These are phyloP conservation scores for Pseudogymnoascus sp. DNA, from an alignment of 2,329 filamentous ascomycete species.

Conservation along the genomic window DNA sequence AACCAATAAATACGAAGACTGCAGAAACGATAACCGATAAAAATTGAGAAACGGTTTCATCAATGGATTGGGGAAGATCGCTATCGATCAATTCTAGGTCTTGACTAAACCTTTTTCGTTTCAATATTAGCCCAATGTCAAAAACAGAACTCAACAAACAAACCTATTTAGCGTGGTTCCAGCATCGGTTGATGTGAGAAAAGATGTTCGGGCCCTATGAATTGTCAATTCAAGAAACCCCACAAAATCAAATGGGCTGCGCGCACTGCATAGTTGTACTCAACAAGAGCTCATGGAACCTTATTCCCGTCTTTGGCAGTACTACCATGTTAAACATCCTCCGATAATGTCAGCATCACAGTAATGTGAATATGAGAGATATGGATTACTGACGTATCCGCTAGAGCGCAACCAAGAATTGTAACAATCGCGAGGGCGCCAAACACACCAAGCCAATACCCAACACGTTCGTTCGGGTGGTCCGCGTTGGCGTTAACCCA, in stretches of 20 bases:
- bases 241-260: background rate
- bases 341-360: background rate
- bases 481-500: slow-evolving; percentile 23
- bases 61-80: slow-evolving; percentile 19
- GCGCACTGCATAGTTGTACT: background rate
- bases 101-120: slow-evolving; percentile 35
- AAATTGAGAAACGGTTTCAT: background rate
- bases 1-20: background rate
- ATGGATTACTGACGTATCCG: background rate
- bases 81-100: slow-evolving; percentile 30
- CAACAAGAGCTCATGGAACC: background rate
- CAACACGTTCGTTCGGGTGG: slow-evolving; percentile 14
- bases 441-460: slow-evolving; percentile 20
- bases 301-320: background rate
- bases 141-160: background rate
- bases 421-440: background rate
- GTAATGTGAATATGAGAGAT: background rate
- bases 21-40: background rate
- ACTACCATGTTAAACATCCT: slow-evolving; percentile 2
- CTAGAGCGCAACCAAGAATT: background rate
- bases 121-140: background rate
- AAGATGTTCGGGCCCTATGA: slow-evolving; percentile 33
- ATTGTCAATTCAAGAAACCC: slow-evolving; percentile 30
- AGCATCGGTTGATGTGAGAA: slow-evolving; percentile 37
- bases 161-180: slow-evolving; percentile 39